Evolutionary conservation across 768 basidiomycete species (phyloP).

Genomic region (Tephrocybe rancida): DNA sequence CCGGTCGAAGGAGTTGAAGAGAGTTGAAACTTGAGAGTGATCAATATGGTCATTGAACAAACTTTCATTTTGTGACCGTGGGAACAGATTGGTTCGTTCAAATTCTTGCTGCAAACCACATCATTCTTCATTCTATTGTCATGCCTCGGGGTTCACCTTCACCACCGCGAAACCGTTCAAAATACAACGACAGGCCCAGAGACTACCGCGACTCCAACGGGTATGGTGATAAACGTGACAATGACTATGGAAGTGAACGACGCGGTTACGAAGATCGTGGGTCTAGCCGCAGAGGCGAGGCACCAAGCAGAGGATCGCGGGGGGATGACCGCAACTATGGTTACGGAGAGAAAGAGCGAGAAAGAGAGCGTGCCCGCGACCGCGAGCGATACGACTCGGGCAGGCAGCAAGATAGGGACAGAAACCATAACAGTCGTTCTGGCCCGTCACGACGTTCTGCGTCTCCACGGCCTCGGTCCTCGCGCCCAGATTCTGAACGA

Average conservation of each 20-base stretch:
- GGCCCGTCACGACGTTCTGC: slow-evolving; percentile 55
- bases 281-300: slow-evolving; percentile 9
- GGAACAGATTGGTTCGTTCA: neutral
- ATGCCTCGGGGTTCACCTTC: slow-evolving; percentile 22
- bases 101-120: neutral
- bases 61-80: no score
- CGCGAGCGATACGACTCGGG: slow-evolving; percentile 43
- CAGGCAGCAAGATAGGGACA: slow-evolving; percentile 28
- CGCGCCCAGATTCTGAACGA: slow-evolving; percentile 36
- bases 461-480: slow-evolving; percentile 54
- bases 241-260: slow-evolving; percentile 14
- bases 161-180: slow-evolving; percentile 19
- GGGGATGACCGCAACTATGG: slow-evolving; percentile 18
- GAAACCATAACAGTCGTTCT: slow-evolving; percentile 23
- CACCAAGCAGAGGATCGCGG: slow-evolving; percentile 6
- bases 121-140: neutral
- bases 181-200: slow-evolving; percentile 18
- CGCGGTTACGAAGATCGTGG: slow-evolving; percentile 10
- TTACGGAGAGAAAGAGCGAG: slow-evolving; percentile 32
- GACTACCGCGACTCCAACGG: neutral
- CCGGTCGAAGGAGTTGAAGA: no score
- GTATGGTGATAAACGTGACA: slow-evolving; percentile 14
- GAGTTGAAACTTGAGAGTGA: no score
- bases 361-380: slow-evolving; percentile 44
- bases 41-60: no score